Evolutionary conservation across 495 filamentous ascomycete genomes (phyloP), one percentile per base, ranked within the genome.

Genomic region (Trypethelium eluteriae): DNA sequence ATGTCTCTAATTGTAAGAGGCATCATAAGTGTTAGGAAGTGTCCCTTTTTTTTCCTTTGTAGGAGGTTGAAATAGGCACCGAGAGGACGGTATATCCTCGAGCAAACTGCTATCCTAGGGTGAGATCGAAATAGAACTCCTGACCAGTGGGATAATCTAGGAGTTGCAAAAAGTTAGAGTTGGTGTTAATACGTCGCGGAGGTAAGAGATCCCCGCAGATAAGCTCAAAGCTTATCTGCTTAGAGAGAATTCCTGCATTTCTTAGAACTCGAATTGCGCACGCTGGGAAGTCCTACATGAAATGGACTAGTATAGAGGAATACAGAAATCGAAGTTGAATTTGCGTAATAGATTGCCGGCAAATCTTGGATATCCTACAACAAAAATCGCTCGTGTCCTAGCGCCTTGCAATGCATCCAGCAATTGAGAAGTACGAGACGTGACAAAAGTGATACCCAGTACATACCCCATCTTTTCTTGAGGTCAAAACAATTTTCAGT

Each of bases 1-100:
- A 89, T 76, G 46, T 76, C 80, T 49, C 80, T 74, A 70, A 89
- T 81, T 64, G 80, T 71, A 70, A 88, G 80, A 62, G 83, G 74
- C 85, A 86, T 88, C 62, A 62, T 77, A 10, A 14, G 32, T 36
- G 7, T 7, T 5, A 9, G n/a, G 36, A 10, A 14, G 36, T 7
- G 25, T 2, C 36, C 2, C 5, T 11, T 10, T 59, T 36, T 59
- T 7, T 44, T 44, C 41, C 41, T 7, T 44, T 7, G 6, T 44
- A 44, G 14, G 14, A 25, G 25, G 25, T 25, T 25, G 25, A 25
- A 25, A 25, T 25, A 25, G 25, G 25, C 25, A 25, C 25, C 25
- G 25, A 25, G 25, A 25, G 25, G 25, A 25, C 25, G 25, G 25
- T 25, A 25, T 25, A 25, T 25, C 25, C 25, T 25, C 25, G 25